These are phyloP conservation scores for Vanilla planifolia DNA, from an alignment of 106 monocot genomes.

Conservation along the genomic window DNA sequence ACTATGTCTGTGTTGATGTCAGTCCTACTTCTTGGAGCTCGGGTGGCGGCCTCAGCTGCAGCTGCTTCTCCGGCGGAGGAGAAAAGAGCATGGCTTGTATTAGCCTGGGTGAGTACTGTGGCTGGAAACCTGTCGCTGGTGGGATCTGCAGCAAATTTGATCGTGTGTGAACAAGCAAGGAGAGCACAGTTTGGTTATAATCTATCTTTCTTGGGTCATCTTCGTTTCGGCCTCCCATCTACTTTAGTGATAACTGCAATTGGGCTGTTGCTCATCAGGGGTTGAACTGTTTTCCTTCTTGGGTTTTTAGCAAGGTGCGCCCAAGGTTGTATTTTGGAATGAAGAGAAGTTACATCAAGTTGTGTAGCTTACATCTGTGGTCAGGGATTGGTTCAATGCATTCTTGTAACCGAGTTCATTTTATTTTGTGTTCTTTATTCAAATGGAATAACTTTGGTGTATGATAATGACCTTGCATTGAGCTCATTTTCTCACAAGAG, in stretches of 20 bases:
- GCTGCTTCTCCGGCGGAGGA: slow-evolving; percentile 37
- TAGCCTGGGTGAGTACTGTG: slow-evolving; percentile 81
- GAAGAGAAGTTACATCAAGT: no score
- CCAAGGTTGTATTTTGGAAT: no score
- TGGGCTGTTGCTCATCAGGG: slow-evolving; percentile 45
- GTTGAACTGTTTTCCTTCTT: slow-evolving; percentile 7
- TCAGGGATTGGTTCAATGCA: no score
- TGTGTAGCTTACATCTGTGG: no score
- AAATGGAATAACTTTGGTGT: no score
- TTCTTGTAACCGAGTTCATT: no score
- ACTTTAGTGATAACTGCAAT: slow-evolving; percentile 45
- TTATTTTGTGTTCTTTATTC: no score
- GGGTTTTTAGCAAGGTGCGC: no score
- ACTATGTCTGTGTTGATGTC: slow-evolving; percentile 3
- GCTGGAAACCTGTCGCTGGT: slow-evolving; percentile 65
- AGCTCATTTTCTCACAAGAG: no score
- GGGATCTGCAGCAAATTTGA: slow-evolving; percentile 76
- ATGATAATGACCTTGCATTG: no score
- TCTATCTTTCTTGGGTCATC: slow-evolving; percentile 52
- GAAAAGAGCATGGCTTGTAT: slow-evolving; percentile 53
- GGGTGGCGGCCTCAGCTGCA: slow-evolving; percentile 66
- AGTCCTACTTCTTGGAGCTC: slow-evolving; percentile 68
- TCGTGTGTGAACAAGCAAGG: slow-evolving; percentile 67
- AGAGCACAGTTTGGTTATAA: slow-evolving; percentile 39
- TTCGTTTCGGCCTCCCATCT: slow-evolving; percentile 54